Evolutionary conservation across 1,139 yeast species (phyloP).

Genomic region (Zygoascus hellenicus): DNA sequence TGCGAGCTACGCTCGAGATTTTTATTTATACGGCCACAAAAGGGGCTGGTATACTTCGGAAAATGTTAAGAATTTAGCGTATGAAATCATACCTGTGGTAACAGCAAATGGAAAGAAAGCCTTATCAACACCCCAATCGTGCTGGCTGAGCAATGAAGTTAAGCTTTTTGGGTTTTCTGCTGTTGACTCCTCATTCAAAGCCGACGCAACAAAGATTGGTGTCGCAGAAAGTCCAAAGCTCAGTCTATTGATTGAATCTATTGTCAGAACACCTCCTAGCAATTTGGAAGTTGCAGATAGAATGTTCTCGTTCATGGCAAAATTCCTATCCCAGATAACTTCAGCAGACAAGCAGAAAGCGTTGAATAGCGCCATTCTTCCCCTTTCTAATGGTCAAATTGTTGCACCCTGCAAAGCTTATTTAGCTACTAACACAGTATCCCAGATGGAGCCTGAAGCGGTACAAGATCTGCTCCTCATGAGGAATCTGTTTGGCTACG

Average conservation of each 20-base stretch:
- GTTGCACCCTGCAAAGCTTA: constrained; percentile 25
- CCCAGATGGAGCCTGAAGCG: constrained; percentile 8
- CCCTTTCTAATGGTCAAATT: constrained; percentile 18
- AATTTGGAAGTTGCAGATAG: constrained; percentile 21
- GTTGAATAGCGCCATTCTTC: constrained; percentile 26
- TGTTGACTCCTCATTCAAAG: constrained; percentile 22
- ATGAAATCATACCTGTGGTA: constrained; percentile 24
- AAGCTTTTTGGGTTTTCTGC: constrained; percentile 32
- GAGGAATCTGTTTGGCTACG: constrained; percentile 28
- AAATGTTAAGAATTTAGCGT: constrained; percentile 12
- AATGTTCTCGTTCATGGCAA: constrained; percentile 32
- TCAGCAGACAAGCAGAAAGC: constrained; percentile 20
- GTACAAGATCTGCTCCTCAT: constrained; percentile 24
- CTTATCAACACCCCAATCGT: constrained; percentile 25
- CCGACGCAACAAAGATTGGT: constrained; percentile 33
- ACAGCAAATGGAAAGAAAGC: constrained; percentile 13
- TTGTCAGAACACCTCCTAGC: constrained; percentile 27
- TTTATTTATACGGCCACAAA: constrained; percentile 26
- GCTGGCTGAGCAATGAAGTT: constrained; percentile 25
- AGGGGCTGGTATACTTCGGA: constrained; percentile 24
- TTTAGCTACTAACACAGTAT: constrained; percentile 15
- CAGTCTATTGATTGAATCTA: constrained; percentile 18
- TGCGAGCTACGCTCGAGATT: constrained; percentile 28
- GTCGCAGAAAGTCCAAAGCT: constrained; percentile 29
- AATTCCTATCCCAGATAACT: constrained; percentile 21